phyloP scores from a whole-genome alignment of 345 rosid genomes.

The Cardamine occulta region DNA sequence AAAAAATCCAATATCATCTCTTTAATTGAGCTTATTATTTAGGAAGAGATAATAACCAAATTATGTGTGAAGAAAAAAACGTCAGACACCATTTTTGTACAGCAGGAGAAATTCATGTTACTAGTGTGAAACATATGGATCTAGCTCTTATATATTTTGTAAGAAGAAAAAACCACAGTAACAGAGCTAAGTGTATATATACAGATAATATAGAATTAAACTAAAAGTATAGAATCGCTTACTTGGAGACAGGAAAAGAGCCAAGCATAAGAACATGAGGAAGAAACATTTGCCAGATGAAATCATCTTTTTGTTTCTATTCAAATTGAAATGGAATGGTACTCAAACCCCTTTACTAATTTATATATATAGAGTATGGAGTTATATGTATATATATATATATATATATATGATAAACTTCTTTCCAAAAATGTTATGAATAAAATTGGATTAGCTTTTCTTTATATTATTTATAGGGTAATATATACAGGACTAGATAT shows the following conservation, averaged over 20 bases:
- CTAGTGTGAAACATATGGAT: background rate
- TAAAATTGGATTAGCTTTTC: background rate
- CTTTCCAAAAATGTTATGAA: background rate
- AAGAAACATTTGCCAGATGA: conserved; percentile 14
- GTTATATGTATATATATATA: too few species aligned
- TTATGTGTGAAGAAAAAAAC: background rate
- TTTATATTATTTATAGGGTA: background rate
- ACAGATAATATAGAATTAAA: too few species aligned
- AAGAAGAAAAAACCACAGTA: background rate
- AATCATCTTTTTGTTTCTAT: conserved; percentile 1
- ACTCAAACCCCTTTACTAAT: too few species aligned
- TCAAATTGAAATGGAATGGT: background rate
- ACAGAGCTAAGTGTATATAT: too few species aligned
- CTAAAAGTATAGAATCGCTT: background rate
- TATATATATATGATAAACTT: background rate
- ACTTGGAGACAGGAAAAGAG: conserved; percentile 13
- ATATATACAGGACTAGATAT: background rate
- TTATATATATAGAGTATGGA: background rate
- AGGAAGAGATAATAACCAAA: background rate
- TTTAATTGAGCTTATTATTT: background rate
- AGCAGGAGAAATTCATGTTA: background rate
- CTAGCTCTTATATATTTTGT: background rate
- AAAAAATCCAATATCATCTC: background rate
- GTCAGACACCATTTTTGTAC: background rate
- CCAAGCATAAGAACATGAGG: background rate